Conservation (phyloP, 176 grass and related monocot genomes). For the Musa beccarii region DNA sequence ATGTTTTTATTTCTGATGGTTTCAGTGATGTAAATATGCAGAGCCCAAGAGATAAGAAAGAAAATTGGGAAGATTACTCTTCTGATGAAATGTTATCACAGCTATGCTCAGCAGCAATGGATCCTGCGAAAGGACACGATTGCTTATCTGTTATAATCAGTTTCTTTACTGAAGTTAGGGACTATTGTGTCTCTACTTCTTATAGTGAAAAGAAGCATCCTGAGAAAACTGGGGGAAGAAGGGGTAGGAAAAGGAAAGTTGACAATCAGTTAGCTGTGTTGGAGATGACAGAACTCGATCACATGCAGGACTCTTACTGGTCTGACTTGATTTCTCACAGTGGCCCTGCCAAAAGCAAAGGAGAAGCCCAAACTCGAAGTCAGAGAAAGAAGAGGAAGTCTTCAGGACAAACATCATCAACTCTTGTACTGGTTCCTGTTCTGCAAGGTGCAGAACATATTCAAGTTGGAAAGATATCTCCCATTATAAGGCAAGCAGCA, state of each 20-base stretch:
- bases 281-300: constrained; percentile 27
- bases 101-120: constrained; percentile 43
- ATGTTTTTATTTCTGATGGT: constrained; percentile 68
- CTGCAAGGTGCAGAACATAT: constrained; percentile 9
- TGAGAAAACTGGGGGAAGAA: constrained; percentile 48
- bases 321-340: constrained; percentile 66
- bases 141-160: constrained; percentile 31
- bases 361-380: neutral
- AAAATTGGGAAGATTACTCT: constrained; percentile 44
- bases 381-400: constrained; percentile 21
- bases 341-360: constrained; percentile 15
- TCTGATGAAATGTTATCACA: constrained; percentile 58
- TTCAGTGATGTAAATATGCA: constrained; percentile 32
- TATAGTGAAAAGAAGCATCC: constrained; percentile 37
- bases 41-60: constrained; percentile 50
- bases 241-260: constrained; percentile 64
- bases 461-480: constrained; percentile 30
- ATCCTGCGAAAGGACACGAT: constrained; percentile 47
- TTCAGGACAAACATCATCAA: constrained; percentile 19
- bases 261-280: neutral
- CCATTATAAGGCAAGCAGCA: constrained; percentile 27
- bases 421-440: constrained; percentile 6
- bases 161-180: constrained; percentile 85
- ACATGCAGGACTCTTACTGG: constrained; percentile 98
- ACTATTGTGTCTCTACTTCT: constrained; percentile 52